Evolutionary conservation across 2,329 filamentous ascomycete species (phyloP).

Genomic region (Emericellopsis atlantica): DNA sequence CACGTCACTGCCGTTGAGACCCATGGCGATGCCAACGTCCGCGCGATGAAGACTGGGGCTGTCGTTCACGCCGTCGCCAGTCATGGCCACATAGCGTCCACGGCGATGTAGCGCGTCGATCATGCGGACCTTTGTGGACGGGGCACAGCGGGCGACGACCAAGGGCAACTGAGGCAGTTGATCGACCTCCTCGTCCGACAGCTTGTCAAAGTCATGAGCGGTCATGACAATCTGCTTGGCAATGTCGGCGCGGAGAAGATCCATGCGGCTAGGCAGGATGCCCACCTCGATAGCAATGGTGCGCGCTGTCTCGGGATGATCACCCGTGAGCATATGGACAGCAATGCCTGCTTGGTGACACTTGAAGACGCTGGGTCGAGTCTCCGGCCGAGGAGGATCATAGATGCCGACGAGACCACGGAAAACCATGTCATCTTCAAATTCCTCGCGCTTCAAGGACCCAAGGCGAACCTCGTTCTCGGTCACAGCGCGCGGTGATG

Average conservation of each 20-base stretch:
- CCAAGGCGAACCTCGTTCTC: constrained; percentile 15
- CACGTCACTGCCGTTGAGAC: constrained; percentile 49
- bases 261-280: constrained; percentile 37
- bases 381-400: constrained; percentile 54
- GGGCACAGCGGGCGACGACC: constrained; percentile 59
- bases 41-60: constrained; percentile 53
- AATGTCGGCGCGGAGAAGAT: constrained; percentile 33
- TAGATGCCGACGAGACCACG: constrained; percentile 55
- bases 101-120: constrained; percentile 60
- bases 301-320: constrained; percentile 47
- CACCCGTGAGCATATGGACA: constrained; percentile 54
- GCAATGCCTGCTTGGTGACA: constrained; percentile 47
- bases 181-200: constrained; percentile 51
- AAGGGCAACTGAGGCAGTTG: constrained; percentile 47
- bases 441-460: constrained; percentile 9
- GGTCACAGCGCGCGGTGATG: constrained; percentile 3
- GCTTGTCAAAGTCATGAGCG: constrained; percentile 48
- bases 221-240: constrained; percentile 48
- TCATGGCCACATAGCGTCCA: constrained; percentile 52
- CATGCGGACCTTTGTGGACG: constrained; percentile 62
- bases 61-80: constrained; percentile 60
- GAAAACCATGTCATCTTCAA: constrained; percentile 46
- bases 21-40: constrained; percentile 62
- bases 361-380: constrained; percentile 35
- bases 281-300: constrained; percentile 49